Conservation (phyloP, 2,329 filamentous ascomycete species). For the Teratosphaeria epicoccoides region DNA sequence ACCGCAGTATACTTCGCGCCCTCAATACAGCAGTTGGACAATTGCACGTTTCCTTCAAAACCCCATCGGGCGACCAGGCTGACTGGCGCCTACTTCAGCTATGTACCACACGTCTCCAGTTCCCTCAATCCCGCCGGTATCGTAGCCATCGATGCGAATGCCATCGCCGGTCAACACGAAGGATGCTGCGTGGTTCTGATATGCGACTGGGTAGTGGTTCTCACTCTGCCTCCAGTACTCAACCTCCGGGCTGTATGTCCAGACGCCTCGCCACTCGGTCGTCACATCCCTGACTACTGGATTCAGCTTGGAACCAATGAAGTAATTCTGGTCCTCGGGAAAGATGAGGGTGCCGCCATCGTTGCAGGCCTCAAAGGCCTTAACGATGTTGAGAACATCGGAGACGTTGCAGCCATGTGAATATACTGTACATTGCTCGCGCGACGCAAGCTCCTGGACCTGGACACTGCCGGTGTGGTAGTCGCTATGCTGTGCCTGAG, state of each 20-base stretch:
- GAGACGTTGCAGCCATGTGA: not conserved
- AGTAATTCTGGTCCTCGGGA: constrained; percentile 40
- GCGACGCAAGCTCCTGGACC: not conserved
- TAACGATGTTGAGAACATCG: constrained; percentile 29
- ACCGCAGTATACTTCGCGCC: constrained; percentile 35
- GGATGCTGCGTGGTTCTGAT: constrained; percentile 47
- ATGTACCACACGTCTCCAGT: constrained; percentile 47
- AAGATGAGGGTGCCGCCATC: constrained; percentile 40
- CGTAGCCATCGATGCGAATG: constrained; percentile 43
- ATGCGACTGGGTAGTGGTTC: constrained; percentile 42
- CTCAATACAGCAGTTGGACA: constrained; percentile 41
- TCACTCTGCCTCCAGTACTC: constrained; percentile 45
- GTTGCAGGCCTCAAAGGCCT: constrained; percentile 32
- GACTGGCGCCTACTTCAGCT: constrained; percentile 36
- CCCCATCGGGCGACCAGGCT: constrained; percentile 44
- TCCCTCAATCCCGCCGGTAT: constrained; percentile 44
- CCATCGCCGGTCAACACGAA: constrained; percentile 41
- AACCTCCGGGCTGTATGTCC: constrained; percentile 43
- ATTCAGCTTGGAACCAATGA: constrained; percentile 41
- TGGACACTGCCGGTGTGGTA: not conserved
- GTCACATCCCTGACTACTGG: constrained; percentile 39
- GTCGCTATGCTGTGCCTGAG: not conserved
- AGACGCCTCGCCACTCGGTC: constrained; percentile 44
- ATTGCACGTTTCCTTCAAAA: constrained; percentile 40
- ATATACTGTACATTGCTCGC: constrained; percentile 2